These are phyloP conservation scores for Pyrenochaeta sp. DNA, from an alignment of 2,329 filamentous ascomycete genomes.

Conservation along the genomic window DNA sequence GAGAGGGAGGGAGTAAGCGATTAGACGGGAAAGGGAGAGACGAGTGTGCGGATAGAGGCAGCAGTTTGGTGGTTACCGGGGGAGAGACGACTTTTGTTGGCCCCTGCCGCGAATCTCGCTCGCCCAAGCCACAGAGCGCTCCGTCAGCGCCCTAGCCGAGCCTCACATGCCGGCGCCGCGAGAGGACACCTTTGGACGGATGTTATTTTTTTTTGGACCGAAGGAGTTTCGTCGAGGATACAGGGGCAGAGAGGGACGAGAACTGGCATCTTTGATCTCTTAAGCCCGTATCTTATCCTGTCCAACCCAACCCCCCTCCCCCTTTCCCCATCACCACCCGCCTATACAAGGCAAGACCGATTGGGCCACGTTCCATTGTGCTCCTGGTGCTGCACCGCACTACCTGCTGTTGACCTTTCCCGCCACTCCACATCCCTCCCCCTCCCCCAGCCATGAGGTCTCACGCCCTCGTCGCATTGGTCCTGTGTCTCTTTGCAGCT, in stretches of 20 bases:
- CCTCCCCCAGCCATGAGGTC: conserved; percentile 75
- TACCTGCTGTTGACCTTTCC: conserved; percentile 23
- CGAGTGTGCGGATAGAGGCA: conserved; percentile 17
- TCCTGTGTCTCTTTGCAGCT: conserved; percentile 73
- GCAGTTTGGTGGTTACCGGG: conserved; percentile 4
- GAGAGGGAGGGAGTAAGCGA: too few species aligned
- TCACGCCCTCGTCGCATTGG: conserved; percentile 68
- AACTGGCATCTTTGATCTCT: conserved; percentile 11
- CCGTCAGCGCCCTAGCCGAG: conserved; percentile 14
- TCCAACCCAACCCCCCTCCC: conserved; percentile 4
- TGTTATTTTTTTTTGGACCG: too few species aligned
- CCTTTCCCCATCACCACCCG: too few species aligned
- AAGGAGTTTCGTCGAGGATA: not conserved
- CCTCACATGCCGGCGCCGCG: conserved; percentile 14
- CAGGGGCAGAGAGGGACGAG: not conserved
- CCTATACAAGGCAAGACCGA: conserved; percentile 14
- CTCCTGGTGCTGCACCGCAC: conserved; percentile 29
- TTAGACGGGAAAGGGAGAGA: too few species aligned
- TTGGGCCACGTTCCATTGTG: conserved; percentile 39
- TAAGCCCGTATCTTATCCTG: conserved; percentile 11
- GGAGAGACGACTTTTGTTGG: conserved; percentile 10
- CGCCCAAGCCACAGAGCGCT: conserved; percentile 17
- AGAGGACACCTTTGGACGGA: conserved; percentile 13
- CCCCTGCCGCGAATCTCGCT: conserved; percentile 26
- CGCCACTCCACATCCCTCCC: conserved; percentile 18